These are phyloP conservation scores for Pulveroboletus sp. DNA, from an alignment of 768 basidiomycete species.

Conservation along the genomic window DNA sequence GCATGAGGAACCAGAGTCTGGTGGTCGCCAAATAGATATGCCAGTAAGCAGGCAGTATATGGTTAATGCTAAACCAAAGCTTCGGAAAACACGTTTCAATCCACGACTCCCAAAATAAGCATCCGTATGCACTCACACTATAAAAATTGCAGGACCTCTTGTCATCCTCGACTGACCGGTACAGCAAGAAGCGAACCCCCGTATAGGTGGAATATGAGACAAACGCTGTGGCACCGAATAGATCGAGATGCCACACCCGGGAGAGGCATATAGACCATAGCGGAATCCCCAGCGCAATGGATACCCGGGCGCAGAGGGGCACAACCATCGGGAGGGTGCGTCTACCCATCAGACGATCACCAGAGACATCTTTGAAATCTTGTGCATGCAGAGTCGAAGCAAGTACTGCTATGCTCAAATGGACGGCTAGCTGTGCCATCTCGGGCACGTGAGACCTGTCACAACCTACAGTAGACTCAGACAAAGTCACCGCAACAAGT, in stretches of 20 bases:
- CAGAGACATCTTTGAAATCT: slow-evolving; percentile 38
- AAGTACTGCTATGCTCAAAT: slow-evolving; percentile 27
- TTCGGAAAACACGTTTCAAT: background rate
- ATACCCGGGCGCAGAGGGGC: slow-evolving; percentile 25
- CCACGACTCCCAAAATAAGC: background rate
- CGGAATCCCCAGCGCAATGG: slow-evolving; percentile 19
- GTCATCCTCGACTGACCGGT: slow-evolving; percentile 15
- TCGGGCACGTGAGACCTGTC: slow-evolving; percentile 10
- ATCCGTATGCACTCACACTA: slow-evolving; percentile 12
- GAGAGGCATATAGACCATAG: slow-evolving; percentile 24
- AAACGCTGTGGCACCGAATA: slow-evolving; percentile 11
- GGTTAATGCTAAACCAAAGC: slow-evolving; percentile 16
- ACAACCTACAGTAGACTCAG: slow-evolving; percentile 8
- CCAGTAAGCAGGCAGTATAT: slow-evolving; percentile 16
- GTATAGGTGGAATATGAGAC: slow-evolving; percentile 15
- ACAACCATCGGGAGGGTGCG: slow-evolving; percentile 40
- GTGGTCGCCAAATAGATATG: background rate
- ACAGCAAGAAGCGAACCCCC: slow-evolving; percentile 19
- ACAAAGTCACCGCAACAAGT: background rate
- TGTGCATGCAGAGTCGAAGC: slow-evolving; percentile 31
- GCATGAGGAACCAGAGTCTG: background rate
- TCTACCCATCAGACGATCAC: slow-evolving; percentile 36
- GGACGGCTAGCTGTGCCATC: slow-evolving; percentile 19
- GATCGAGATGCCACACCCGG: slow-evolving; percentile 19
- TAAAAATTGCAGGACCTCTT: slow-evolving; percentile 23